A percentile compares a stretch with the other conserved stretches of the same genome.
phyloP scores from a whole-genome alignment of 2,329 filamentous ascomycete genomes.

The Fusarium anthophilum region DNA sequence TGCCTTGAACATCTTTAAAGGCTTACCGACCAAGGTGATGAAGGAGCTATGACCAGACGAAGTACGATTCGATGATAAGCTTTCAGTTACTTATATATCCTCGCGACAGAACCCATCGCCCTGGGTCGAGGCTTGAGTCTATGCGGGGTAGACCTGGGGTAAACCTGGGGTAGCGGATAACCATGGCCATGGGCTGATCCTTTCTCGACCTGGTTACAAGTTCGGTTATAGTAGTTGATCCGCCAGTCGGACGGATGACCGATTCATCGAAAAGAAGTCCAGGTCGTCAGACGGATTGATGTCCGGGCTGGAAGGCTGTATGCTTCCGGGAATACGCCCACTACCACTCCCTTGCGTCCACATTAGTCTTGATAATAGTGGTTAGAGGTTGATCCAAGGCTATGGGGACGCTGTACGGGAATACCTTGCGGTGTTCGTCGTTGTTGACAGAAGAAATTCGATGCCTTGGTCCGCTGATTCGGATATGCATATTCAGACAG shows the following conservation, averaged over 20 bases:
- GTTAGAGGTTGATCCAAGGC: fast-evolving
- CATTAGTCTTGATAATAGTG: neutral
- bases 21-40: no score
- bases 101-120: neutral
- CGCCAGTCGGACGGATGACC: neutral
- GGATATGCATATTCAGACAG: no score
- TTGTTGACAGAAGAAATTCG: fast-evolving
- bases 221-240: neutral
- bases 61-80: neutral
- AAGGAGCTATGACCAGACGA: neutral
- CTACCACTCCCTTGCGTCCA: neutral
- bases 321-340: neutral
- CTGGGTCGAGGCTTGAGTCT: neutral
- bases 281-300: neutral
- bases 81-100: neutral
- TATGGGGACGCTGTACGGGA: fast-evolving
- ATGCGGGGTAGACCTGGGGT: conserved; percentile 18
- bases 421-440: fast-evolving
- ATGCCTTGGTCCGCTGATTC: no score
- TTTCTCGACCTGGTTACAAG: neutral
- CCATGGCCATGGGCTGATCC: neutral
- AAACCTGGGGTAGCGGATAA: conserved; percentile 20
- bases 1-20: conserved; percentile 2
- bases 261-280: neutral
- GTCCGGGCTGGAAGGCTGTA: neutral